Conservation (phyloP, 305 asterid species). For the Solanum hybrid region DNA sequence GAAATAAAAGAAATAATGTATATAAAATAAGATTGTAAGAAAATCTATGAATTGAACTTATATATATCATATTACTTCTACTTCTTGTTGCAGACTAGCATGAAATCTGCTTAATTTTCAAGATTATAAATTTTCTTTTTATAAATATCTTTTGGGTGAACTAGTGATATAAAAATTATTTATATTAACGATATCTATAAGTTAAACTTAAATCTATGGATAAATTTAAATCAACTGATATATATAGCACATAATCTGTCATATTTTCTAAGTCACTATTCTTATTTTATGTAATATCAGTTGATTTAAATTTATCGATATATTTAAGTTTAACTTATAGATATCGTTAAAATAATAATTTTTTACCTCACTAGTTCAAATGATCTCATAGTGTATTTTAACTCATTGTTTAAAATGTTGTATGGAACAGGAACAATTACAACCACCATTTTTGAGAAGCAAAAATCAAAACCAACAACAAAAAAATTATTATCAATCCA, state of each 20-base stretch:
- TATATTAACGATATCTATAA: not conserved
- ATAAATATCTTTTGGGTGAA: not conserved
- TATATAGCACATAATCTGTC: not conserved
- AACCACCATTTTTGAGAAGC: constrained; percentile 19
- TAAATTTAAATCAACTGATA: not conserved
- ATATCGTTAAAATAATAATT: no score
- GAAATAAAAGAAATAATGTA: no score
- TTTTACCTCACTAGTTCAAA: no score
- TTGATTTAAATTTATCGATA: no score
- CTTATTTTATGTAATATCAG: no score
- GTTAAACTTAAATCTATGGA: not conserved
- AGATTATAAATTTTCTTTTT: no score
- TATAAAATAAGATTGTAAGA: not conserved
- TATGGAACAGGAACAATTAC: constrained; percentile 30
- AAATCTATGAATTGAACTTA: no score
- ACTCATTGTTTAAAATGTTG: not conserved
- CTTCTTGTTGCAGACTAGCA: not conserved
- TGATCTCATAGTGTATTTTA: not conserved
- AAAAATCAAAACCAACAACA: not conserved
- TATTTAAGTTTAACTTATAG: no score
- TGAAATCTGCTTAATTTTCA: not conserved
- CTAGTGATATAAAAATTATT: not conserved
- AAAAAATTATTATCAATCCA: constrained; percentile 24
- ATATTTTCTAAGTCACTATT: not conserved
- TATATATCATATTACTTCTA: not conserved